Evolutionary conservation across 257 asterid genomes (phyloP).

Genomic region (Apocynum venetum): DNA sequence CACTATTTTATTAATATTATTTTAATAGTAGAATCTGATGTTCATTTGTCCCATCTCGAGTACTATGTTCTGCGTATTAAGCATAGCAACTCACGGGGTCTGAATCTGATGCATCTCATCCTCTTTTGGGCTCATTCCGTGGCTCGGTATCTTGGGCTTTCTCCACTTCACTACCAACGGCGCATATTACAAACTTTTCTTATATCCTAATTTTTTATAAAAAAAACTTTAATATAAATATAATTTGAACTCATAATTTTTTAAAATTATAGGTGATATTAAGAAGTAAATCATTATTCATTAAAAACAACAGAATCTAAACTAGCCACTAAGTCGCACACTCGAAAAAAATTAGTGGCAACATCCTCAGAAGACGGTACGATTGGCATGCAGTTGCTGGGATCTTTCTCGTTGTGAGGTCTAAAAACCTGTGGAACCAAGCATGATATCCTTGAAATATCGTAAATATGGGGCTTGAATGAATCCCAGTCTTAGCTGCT

Average conservation of each 20-base stretch:
- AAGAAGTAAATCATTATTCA: too few species aligned
- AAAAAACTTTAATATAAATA: too few species aligned
- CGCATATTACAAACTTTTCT: too few species aligned
- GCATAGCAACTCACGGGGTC: neutral
- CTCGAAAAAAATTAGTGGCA: too few species aligned
- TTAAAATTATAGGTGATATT: too few species aligned
- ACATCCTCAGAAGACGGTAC: neutral
- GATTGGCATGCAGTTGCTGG: neutral
- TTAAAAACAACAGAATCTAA: too few species aligned
- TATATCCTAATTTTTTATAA: too few species aligned
- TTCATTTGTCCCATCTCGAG: conserved; percentile 25
- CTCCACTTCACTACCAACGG: too few species aligned
- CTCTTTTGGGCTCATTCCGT: neutral
- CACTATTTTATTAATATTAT: neutral
- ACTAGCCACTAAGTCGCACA: too few species aligned
- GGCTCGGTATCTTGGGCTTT: too few species aligned
- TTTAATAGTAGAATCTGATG: conserved; percentile 2
- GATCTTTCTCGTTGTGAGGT: neutral
- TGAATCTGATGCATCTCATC: too few species aligned
- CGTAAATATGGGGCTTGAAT: neutral
- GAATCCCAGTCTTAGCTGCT: neutral
- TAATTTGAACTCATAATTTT: too few species aligned
- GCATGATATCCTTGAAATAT: neutral
- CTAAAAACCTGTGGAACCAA: neutral
- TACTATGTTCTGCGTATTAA: neutral